A percentile compares a stretch with the other conserved stretches of the same genome.
phyloP scores from a whole-genome alignment of 2,329 filamentous ascomycete species.

The Aspergillus sp. region DNA sequence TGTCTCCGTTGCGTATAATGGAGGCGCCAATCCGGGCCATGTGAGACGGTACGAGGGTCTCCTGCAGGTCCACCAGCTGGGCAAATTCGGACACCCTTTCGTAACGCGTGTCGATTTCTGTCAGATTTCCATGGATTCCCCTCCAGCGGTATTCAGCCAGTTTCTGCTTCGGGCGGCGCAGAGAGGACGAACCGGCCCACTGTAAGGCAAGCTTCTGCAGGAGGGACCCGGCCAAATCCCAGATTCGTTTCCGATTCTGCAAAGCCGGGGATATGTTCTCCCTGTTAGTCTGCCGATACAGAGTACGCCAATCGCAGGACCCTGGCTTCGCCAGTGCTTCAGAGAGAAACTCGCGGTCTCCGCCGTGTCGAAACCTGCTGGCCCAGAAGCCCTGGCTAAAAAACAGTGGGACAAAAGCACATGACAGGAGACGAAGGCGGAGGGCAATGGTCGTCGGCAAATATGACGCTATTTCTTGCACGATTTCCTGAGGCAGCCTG shows the following conservation, averaged over 20 bases:
- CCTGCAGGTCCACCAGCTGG: no score
- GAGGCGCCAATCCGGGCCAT: conserved; percentile 2
- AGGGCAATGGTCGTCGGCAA: conserved; percentile 2
- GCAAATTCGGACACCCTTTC: no score
- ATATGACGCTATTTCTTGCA: conserved; percentile 3
- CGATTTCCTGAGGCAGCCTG: conserved; percentile 5
- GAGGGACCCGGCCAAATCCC: not conserved
- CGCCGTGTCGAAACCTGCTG: conserved; percentile 2
- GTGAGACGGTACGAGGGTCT: not conserved
- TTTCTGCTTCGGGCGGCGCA: not conserved
- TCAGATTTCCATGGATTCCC: not conserved
- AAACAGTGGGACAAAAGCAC: conserved; percentile 4
- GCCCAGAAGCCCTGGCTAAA: conserved; percentile 5
- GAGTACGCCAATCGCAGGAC: conserved; percentile 4
- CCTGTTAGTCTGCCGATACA: conserved; percentile 4
- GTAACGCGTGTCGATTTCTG: no score
- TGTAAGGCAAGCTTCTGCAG: not conserved
- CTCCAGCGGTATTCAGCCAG: not conserved
- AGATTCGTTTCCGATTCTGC: not conserved
- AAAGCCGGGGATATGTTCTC: not conserved
- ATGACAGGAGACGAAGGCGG: conserved; percentile 2
- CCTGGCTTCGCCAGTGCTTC: conserved; percentile 1
- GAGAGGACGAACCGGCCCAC: not conserved
- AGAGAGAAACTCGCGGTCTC: conserved; percentile 6
- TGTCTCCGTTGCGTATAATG: not conserved